phyloP scores from a whole-genome alignment of 2,329 filamentous ascomycete genomes.

The Clonostachys sp. region DNA sequence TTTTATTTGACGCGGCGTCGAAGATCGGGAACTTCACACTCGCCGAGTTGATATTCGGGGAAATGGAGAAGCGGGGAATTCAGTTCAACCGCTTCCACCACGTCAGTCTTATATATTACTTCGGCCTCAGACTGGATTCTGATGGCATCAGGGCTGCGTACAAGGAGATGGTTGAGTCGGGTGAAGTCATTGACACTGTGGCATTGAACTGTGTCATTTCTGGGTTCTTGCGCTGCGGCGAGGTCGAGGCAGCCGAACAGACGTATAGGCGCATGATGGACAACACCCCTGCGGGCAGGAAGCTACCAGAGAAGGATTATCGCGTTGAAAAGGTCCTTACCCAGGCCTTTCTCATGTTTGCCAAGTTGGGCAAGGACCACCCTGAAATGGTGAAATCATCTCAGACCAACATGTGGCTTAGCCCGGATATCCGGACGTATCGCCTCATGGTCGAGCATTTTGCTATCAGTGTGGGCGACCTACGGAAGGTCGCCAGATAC shows the following conservation, averaged over 20 bases:
- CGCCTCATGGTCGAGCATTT: constrained; percentile 75
- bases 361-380: constrained; percentile 46
- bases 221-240: constrained; percentile 70
- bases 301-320: constrained; percentile 39
- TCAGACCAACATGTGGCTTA: constrained; percentile 62
- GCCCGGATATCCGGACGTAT: constrained; percentile 76
- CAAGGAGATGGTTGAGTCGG: constrained; percentile 73
- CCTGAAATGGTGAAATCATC: constrained; percentile 45
- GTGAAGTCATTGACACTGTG: constrained; percentile 83
- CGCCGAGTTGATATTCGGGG: constrained; percentile 78
- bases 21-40: constrained; percentile 81
- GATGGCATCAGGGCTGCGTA: constrained; percentile 74
- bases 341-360: constrained; percentile 53
- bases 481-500: constrained; percentile 65
- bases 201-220: constrained; percentile 84
- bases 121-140: constrained; percentile 70
- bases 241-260: constrained; percentile 71
- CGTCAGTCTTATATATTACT: constrained; percentile 77
- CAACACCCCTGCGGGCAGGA: constrained; percentile 34
- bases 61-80: constrained; percentile 70
- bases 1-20: constrained; percentile 83
- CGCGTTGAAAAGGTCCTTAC: constrained; percentile 44
- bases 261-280: constrained; percentile 83
- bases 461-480: constrained; percentile 62
- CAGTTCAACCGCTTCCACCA: constrained; percentile 74